phyloP scores from a whole-genome alignment of 2,329 filamentous ascomycete genomes.

The Penicillium sp. region DNA sequence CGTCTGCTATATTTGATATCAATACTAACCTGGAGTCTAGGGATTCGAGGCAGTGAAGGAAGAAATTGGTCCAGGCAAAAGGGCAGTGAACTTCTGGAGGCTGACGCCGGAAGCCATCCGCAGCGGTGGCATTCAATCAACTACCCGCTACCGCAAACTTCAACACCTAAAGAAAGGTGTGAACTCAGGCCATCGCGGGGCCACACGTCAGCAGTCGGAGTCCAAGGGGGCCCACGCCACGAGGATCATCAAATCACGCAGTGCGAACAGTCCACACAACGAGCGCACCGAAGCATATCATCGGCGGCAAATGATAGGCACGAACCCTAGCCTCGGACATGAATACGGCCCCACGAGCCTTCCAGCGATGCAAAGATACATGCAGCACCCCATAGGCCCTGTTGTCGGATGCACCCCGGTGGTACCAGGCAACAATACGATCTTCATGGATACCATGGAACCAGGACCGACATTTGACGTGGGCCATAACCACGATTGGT shows the following conservation, averaged over 20 bases:
- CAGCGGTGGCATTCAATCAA: slow-evolving; percentile 73
- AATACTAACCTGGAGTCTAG: slow-evolving; percentile 20
- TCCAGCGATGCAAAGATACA: not conserved
- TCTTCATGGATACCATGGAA: slow-evolving; percentile 32
- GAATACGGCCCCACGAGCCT: not conserved
- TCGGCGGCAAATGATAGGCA: slow-evolving; percentile 3
- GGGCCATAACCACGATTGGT: slow-evolving; percentile 20
- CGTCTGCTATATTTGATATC: not conserved
- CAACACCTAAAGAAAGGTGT: slow-evolving; percentile 39
- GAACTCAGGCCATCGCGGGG: slow-evolving; percentile 39
- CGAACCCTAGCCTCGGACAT: not conserved
- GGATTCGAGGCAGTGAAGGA: slow-evolving; percentile 58
- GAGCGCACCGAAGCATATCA: slow-evolving; percentile 24
- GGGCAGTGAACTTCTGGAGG: slow-evolving; percentile 73
- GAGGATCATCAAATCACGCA: slow-evolving; percentile 36
- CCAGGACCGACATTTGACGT: slow-evolving; percentile 18
- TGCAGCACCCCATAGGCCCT: slow-evolving; percentile 19
- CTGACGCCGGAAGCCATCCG: slow-evolving; percentile 68
- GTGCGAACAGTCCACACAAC: slow-evolving; percentile 25
- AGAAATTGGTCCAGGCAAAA: slow-evolving; percentile 47
- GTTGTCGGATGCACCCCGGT: slow-evolving; percentile 32
- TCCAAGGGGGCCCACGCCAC: slow-evolving; percentile 44
- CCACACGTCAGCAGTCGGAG: slow-evolving; percentile 44
- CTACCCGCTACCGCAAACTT: slow-evolving; percentile 70
- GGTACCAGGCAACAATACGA: slow-evolving; percentile 21